Evolutionary conservation across 1,284 basidiomycete genomes (phyloP).

Genomic region (Schizopora paradoxa): DNA sequence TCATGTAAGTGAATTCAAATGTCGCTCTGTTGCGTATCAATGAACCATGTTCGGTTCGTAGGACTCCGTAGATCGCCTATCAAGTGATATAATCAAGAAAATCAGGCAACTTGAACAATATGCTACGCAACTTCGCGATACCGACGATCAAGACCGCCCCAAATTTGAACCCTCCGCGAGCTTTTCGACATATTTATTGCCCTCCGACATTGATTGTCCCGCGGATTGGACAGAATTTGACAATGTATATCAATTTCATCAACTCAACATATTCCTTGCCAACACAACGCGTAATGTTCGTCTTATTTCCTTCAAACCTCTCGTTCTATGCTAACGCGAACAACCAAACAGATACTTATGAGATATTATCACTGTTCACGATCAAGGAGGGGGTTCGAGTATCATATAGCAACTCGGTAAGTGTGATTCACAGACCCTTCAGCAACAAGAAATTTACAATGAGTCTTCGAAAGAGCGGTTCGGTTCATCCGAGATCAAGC

Average conservation of each 20-base stretch:
- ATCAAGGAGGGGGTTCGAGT: slow-evolving; percentile 74
- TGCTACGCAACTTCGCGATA: slow-evolving; percentile 46
- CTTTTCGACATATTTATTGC: slow-evolving; percentile 50
- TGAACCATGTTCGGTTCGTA: too few species aligned
- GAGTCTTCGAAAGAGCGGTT: slow-evolving; percentile 52
- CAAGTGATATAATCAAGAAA: slow-evolving; percentile 42
- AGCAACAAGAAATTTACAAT: not conserved
- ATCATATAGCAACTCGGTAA: slow-evolving; percentile 82
- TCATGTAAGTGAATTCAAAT: too few species aligned
- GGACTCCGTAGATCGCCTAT: too few species aligned
- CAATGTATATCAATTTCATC: slow-evolving; percentile 89
- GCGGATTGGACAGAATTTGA: slow-evolving; percentile 82
- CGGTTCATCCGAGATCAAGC: slow-evolving; percentile 83
- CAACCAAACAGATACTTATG: slow-evolving; percentile 61
- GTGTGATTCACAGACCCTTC: slow-evolving; percentile 22
- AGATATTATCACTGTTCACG: slow-evolving; percentile 88
- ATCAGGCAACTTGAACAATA: slow-evolving; percentile 57
- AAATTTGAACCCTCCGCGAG: slow-evolving; percentile 27
- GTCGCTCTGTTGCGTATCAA: too few species aligned
- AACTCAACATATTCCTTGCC: slow-evolving; percentile 79
- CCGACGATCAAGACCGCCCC: slow-evolving; percentile 28
- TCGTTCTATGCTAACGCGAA: not conserved
- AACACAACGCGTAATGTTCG: slow-evolving; percentile 54
- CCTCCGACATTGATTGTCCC: slow-evolving; percentile 57
- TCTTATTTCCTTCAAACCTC: not conserved